These are phyloP conservation scores for Salinomyces thailandicus DNA, from an alignment of 2,329 filamentous ascomycete genomes.

Conservation along the genomic window DNA sequence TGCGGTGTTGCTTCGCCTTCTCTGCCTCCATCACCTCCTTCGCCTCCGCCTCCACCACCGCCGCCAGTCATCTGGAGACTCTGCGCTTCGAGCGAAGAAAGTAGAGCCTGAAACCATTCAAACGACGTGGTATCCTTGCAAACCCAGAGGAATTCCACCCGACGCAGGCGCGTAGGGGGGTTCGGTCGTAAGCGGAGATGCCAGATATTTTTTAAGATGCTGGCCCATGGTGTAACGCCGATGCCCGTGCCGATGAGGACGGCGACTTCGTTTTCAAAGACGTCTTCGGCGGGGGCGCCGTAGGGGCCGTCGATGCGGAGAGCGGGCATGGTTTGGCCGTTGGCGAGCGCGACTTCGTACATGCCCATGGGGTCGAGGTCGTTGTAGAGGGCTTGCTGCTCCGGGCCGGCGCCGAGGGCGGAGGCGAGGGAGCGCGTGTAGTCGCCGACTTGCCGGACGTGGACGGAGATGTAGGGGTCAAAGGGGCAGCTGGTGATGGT, in stretches of 20 bases:
- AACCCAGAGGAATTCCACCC: slow-evolving; percentile 98
- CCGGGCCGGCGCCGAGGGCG: slow-evolving; percentile 78
- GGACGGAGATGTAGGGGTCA: slow-evolving; percentile 87
- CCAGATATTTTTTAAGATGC: slow-evolving; percentile 95
- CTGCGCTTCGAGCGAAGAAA: slow-evolving; percentile 83
- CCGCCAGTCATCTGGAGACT: slow-evolving; percentile 49
- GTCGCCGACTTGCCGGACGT: slow-evolving; percentile 93
- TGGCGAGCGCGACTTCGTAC: slow-evolving; percentile 93
- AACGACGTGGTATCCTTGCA: slow-evolving; percentile 93
- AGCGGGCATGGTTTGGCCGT: slow-evolving; percentile 82
- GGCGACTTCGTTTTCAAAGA: slow-evolving; percentile 86
- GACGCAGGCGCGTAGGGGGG: slow-evolving; percentile 75
- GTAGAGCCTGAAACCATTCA: slow-evolving; percentile 95
- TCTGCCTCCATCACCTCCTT: too few species aligned
- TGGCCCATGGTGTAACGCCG: slow-evolving; percentile 76
- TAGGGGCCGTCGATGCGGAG: slow-evolving; percentile 92
- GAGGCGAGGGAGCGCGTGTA: slow-evolving; percentile 92
- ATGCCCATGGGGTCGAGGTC: slow-evolving; percentile 86
- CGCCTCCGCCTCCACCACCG: slow-evolving; percentile 39
- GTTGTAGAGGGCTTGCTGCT: slow-evolving; percentile 83
- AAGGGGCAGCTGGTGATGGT: slow-evolving; percentile 98
- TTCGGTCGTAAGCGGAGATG: slow-evolving; percentile 85
- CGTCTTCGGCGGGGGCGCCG: slow-evolving; percentile 91
- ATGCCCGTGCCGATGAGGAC: slow-evolving; percentile 80
- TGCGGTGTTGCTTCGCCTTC: too few species aligned